Conservation (phyloP, 768 basidiomycete species). For the Tricholoma sp. region DNA sequence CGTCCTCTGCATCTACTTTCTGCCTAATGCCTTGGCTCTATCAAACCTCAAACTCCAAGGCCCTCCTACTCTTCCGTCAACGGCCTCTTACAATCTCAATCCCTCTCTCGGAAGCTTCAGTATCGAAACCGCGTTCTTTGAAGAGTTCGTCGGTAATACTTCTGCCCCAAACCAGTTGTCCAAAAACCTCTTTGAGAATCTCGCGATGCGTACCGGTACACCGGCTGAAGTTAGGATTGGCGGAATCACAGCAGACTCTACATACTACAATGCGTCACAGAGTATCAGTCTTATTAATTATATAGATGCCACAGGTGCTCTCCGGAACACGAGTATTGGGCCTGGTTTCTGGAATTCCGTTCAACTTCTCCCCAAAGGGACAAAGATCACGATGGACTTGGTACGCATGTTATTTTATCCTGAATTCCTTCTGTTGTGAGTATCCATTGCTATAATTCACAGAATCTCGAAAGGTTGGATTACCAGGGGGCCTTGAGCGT, state of each 20-base stretch:
- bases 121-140: constrained; percentile 34
- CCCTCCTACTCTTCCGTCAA: no score
- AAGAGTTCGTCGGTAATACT: constrained; percentile 43
- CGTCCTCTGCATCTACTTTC: no score
- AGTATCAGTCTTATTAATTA: constrained; percentile 37
- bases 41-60: no score
- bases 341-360: constrained; percentile 46
- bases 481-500: constrained; percentile 37
- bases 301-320: constrained; percentile 35
- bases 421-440: background rate
- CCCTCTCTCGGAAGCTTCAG: no score
- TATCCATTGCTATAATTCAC: background rate
- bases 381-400: constrained; percentile 42
- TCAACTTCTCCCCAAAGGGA: constrained; percentile 38
- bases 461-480: constrained; percentile 42
- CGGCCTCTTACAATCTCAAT: no score
- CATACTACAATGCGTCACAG: constrained; percentile 40
- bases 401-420: constrained; percentile 18
- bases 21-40: no score
- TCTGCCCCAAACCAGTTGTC: constrained; percentile 39
- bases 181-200: constrained; percentile 38
- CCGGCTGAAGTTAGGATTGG: constrained; percentile 46
- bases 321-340: constrained; percentile 48
- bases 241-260: constrained; percentile 51
- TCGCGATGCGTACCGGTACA: constrained; percentile 38